Evolutionary conservation across 148 eudicot genomes (phyloP).

Genomic region (Silene latifolia): DNA sequence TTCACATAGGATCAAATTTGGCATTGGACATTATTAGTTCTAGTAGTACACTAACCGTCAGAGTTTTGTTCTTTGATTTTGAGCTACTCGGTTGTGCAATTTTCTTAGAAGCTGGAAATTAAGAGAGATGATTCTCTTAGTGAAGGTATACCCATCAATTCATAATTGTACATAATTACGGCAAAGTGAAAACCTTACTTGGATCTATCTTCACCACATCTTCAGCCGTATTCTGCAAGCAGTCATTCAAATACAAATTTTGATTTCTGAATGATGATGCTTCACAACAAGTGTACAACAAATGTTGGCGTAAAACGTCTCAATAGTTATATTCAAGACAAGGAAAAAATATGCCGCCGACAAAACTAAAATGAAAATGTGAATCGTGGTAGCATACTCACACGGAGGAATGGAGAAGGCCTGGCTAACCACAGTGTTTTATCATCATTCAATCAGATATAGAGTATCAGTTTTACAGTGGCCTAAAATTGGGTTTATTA

Average conservation of each 20-base stretch:
- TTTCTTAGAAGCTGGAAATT: conserved; percentile 34
- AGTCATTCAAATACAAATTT: background rate
- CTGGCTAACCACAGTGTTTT: background rate
- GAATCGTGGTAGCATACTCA: background rate
- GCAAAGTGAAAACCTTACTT: conserved; percentile 29
- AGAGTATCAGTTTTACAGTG: background rate
- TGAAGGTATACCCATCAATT: conserved; percentile 14
- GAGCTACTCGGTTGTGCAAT: conserved; percentile 25
- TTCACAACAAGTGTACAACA: background rate
- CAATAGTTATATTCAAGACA: background rate
- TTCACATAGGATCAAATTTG: background rate
- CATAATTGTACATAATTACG: conserved; percentile 5
- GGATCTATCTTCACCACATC: conserved; percentile 16
- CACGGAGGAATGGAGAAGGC: background rate
- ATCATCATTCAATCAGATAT: background rate
- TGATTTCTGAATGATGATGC: background rate
- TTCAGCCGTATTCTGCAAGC: conserved; percentile 37
- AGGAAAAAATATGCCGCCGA: background rate
- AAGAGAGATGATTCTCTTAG: conserved; percentile 14
- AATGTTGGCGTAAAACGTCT: background rate
- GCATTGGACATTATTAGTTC: background rate
- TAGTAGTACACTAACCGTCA: conserved; percentile 21
- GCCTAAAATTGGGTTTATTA: background rate
- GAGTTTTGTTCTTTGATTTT: conserved; percentile 17
- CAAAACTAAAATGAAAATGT: background rate